phyloP scores from a whole-genome alignment of 106 monocot genomes.

The Dendrobium nobile region DNA sequence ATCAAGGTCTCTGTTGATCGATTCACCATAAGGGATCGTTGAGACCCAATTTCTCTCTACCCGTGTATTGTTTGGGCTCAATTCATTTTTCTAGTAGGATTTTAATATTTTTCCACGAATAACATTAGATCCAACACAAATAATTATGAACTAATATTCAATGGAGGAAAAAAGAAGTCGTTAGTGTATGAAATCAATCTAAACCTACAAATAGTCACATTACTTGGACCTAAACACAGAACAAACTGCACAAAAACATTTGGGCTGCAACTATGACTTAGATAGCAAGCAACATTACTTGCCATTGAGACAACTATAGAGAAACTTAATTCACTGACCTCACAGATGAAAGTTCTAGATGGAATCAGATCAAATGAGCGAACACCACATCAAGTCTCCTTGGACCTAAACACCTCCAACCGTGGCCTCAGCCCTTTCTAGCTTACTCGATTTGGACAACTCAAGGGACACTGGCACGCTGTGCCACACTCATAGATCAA shows the following conservation, averaged over 20 bases:
- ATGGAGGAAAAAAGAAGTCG: no score
- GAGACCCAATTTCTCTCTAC: no score
- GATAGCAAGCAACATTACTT: conserved; percentile 85
- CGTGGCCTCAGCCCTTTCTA: conserved; percentile 57
- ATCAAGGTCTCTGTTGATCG: no score
- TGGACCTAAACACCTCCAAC: conserved; percentile 80
- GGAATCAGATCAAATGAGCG: conserved; percentile 83
- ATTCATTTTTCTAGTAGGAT: no score
- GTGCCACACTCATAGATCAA: conserved; percentile 82
- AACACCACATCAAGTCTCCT: conserved; percentile 89
- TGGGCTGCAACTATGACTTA: conserved; percentile 78
- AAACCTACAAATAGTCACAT: no score
- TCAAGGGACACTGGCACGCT: conserved; percentile 56
- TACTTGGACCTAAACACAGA: neutral
- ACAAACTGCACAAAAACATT: conserved; percentile 94
- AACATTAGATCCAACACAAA: no score
- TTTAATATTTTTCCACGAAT: no score
- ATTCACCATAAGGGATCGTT: no score
- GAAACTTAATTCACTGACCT: conserved; percentile 52
- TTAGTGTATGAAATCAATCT: no score
- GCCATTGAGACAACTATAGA: conserved; percentile 72
- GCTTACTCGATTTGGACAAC: conserved; percentile 76
- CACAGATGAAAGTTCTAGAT: conserved; percentile 79
- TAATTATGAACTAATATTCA: no score
- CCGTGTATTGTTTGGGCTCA: no score